Conservation (phyloP, 2,329 filamentous ascomycete genomes). For the Fusarium sp. region DNA sequence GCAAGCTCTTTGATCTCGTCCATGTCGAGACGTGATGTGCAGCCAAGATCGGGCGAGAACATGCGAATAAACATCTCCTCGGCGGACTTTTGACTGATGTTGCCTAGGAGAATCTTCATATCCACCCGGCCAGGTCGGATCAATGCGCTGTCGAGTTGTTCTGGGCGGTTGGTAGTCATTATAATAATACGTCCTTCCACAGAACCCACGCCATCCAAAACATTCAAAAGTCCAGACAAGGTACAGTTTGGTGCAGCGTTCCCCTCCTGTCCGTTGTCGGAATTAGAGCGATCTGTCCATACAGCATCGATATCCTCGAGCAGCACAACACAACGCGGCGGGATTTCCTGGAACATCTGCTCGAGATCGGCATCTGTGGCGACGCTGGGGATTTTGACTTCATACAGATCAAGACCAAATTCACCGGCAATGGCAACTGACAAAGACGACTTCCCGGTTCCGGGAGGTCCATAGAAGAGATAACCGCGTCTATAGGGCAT, state of each 20-base stretch:
- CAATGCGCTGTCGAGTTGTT: conserved; percentile 75
- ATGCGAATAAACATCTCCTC: conserved; percentile 65
- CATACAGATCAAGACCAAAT: conserved; percentile 66
- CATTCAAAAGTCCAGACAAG: conserved; percentile 77
- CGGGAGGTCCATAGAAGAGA: conserved; percentile 75
- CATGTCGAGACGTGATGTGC: conserved; percentile 44
- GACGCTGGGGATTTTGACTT: conserved; percentile 65
- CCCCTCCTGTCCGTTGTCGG: conserved; percentile 38
- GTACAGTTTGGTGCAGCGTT: conserved; percentile 57
- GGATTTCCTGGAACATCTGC: conserved; percentile 68
- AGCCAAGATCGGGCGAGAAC: conserved; percentile 57
- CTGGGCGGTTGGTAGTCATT: conserved; percentile 80
- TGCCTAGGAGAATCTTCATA: conserved; percentile 71
- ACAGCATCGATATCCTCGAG: conserved; percentile 69
- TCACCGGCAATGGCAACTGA: conserved; percentile 68
- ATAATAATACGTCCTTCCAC: conserved; percentile 80
- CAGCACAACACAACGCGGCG: conserved; percentile 67
- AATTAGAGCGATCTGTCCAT: conserved; percentile 49
- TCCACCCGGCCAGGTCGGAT: conserved; percentile 78
- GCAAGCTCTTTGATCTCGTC: conserved; percentile 63
- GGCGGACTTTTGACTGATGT: conserved; percentile 61
- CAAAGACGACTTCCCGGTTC: conserved; percentile 72
- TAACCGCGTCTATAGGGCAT: conserved; percentile 66
- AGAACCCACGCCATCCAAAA: conserved; percentile 78
- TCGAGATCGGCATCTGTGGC: conserved; percentile 65